Evolutionary conservation across 1,284 basidiomycete genomes (phyloP).

Genomic region (Naganishia cerealis): DNA sequence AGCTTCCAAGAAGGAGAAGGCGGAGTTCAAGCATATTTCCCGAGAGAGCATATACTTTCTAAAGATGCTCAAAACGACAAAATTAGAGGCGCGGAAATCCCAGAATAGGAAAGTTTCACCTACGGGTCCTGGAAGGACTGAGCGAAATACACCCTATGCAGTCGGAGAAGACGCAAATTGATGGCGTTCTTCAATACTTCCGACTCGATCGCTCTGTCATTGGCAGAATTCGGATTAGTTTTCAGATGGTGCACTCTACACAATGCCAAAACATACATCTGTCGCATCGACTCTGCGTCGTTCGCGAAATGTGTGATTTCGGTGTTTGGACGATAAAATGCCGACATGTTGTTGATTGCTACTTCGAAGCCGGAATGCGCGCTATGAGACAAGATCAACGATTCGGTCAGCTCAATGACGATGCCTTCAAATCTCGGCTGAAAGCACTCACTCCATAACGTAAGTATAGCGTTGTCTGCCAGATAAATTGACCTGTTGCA

Average conservation of each 20-base stretch:
- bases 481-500: constrained; percentile 36
- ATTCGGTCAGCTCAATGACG: not conserved
- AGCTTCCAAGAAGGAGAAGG: constrained; percentile 18
- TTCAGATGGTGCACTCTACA: not conserved
- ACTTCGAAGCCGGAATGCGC: constrained; percentile 36
- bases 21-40: constrained; percentile 22
- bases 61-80: too few relatives aligned
- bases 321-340: constrained; percentile 35
- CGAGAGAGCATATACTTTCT: constrained; percentile 27
- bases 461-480: constrained; percentile 38
- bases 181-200: constrained; percentile 38
- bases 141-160: constrained; percentile 40
- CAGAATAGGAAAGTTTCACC: not conserved
- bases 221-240: not conserved
- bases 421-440: too few relatives aligned
- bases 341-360: constrained; percentile 32
- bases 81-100: not conserved
- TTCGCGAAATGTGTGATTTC: constrained; percentile 26
- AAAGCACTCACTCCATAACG: constrained; percentile 34
- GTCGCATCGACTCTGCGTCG: constrained; percentile 35
- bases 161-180: constrained; percentile 38
- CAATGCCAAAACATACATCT: constrained; percentile 18
- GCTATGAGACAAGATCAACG: not conserved
- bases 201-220: constrained; percentile 35
- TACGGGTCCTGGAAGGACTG: constrained; percentile 38